Evolutionary conservation across 2,329 filamentous ascomycete species (phyloP), one percentile per base, ranked within the genome.

Genomic region (Hypoxylon sp.): DNA sequence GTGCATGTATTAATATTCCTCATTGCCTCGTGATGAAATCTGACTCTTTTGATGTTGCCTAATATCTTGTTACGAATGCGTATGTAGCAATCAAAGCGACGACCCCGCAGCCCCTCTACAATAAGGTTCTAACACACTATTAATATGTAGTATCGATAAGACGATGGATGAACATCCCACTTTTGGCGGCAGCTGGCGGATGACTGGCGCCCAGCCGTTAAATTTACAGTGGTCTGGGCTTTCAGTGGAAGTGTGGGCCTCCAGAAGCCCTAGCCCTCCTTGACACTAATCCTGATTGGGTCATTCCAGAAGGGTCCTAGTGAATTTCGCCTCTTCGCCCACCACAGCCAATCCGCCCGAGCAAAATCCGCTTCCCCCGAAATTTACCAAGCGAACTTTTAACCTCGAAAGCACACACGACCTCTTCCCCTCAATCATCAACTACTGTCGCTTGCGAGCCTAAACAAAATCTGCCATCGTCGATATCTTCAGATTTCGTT

Each of bases 401-500:
- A 75, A 74, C 75, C 77, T 77, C 80, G 83, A 74, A 61, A 58
- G 19, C 69, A 71, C 84, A 86, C 80, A 86, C 85, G 84, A 84
- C 81, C 81, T 81, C 79, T 80, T 74, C 75, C 76, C 76, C 73
- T 74, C 72, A 69, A 63, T 70, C 69, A 74, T 78, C 77, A 77
- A 78, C 80, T 79, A 82, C 79, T 80, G 82, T 79, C 78, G 78
- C 80, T 80, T 80, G 81, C 81, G 81, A 77, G 74, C 75, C 74
- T 66, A 74, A 70, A 86, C 71, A 73, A 73, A 86, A 85, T 86
- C 85, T 85, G 84, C 81, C 77, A 70, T 77, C 61, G 54, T 35
- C 75, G 75, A 78, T 70, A 65, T 73, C 81, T 78, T 79, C 83
- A 85, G 84, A 86, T 86, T 86, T 85, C 70, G 82, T 82, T 82